Evolutionary conservation across 305 asterid species (phyloP).

Genomic region (Rubia balearica): DNA sequence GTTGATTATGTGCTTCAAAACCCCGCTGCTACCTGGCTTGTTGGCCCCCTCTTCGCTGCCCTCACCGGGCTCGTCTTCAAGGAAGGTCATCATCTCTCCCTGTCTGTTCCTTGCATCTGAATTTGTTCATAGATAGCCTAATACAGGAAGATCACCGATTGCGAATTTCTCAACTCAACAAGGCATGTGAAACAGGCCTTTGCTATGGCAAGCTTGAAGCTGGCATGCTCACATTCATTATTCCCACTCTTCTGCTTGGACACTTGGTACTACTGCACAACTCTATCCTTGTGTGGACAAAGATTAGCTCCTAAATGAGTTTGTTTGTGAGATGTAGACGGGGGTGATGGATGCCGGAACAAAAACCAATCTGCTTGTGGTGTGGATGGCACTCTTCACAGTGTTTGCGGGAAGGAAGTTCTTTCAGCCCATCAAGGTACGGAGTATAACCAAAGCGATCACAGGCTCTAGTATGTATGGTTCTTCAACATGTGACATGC

Average conservation of each 20-base stretch:
- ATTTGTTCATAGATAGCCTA: too few species aligned
- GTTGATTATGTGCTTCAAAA: conserved; percentile 65
- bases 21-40: conserved; percentile 76
- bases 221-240: conserved; percentile 62
- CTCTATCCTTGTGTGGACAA: too few species aligned
- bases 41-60: conserved; percentile 91
- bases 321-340: conserved; percentile 31
- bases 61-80: conserved; percentile 90
- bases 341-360: conserved; percentile 79
- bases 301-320: too few species aligned
- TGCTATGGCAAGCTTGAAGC: conserved; percentile 98
- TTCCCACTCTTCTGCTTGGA: conserved; percentile 78
- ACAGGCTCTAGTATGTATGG: too few species aligned
- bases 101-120: too few species aligned
- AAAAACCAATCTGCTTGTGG: conserved; percentile 45
- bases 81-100: conserved; percentile 43
- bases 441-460: too few species aligned
- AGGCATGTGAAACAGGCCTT: conserved; percentile 39
- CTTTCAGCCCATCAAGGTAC: conserved; percentile 86
- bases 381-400: conserved; percentile 74
- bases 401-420: conserved; percentile 92
- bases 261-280: conserved; percentile 49
- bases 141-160: too few species aligned
- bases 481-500: not conserved
- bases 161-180: too few species aligned